These are phyloP conservation scores for Jatropha multifida DNA, from an alignment of 441 rosid species.

Conservation along the genomic window DNA sequence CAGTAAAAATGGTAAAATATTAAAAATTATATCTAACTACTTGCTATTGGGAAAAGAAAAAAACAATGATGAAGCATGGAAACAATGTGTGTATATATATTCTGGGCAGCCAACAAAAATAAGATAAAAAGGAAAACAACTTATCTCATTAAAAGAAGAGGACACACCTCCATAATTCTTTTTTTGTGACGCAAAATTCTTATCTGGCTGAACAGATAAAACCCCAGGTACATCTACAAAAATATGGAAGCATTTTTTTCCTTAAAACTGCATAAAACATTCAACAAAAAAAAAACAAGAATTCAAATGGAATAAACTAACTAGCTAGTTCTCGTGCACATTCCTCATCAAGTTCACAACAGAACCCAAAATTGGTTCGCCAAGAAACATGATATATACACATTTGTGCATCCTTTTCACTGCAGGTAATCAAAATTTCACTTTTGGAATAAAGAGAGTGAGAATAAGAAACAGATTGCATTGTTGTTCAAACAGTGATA, in stretches of 20 bases:
- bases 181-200: constrained; percentile 52
- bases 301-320: constrained; percentile 27
- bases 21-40: background rate
- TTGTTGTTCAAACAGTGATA: constrained; percentile 11
- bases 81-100: background rate
- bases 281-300: constrained; percentile 2
- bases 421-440: constrained; percentile 27
- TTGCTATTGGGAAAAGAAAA: background rate
- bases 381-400: constrained; percentile 88
- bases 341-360: constrained; percentile 79
- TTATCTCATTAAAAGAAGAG: constrained; percentile 4
- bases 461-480: constrained; percentile 6
- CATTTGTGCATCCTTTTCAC: constrained; percentile 89
- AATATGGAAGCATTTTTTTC: constrained; percentile 11
- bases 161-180: constrained; percentile 69
- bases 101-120: background rate
- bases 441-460: background rate
- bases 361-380: constrained; percentile 70
- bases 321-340: constrained; percentile 77
- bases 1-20: background rate
- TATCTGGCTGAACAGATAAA: constrained; percentile 71
- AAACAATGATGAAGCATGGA: background rate
- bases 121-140: background rate
- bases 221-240: constrained; percentile 86
- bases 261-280: constrained; percentile 15